These are phyloP conservation scores for Yarrowia sp. DNA, from an alignment of 805 yeast species.

Conservation along the genomic window DNA sequence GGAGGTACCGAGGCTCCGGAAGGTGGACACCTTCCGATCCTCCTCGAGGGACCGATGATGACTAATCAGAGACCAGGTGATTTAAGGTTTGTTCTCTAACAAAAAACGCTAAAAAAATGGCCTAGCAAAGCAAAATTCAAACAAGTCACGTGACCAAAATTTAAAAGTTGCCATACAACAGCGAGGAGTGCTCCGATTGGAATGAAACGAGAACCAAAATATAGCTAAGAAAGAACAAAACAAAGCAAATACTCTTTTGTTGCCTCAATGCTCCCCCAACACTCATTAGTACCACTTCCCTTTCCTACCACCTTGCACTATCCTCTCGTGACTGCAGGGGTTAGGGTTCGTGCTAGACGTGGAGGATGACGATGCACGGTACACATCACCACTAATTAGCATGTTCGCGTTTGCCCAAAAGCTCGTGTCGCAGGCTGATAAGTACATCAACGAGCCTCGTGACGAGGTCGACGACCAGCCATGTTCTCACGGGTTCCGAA, in stretches of 20 bases:
- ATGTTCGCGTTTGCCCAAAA: constrained; percentile 43
- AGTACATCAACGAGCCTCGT: constrained; percentile 46
- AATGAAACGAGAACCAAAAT: no score
- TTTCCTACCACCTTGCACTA: not conserved
- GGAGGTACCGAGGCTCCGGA: no score
- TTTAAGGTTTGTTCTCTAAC: no score
- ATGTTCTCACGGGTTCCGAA: constrained; percentile 59
- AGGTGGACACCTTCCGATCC: no score
- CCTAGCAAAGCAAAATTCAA: not conserved
- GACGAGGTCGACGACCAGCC: constrained; percentile 44
- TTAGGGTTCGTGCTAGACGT: constrained; percentile 15
- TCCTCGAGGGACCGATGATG: no score
- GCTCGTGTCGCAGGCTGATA: constrained; percentile 45
- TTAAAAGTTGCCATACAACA: not conserved
- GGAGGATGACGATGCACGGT: not conserved
- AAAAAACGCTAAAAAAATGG: not conserved
- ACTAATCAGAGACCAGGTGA: no score
- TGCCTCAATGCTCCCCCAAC: no score
- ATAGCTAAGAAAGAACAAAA: no score
- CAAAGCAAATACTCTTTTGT: no score
- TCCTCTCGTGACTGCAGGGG: constrained; percentile 8
- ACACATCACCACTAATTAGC: constrained; percentile 28
- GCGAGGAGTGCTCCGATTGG: no score
- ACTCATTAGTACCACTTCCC: not conserved
- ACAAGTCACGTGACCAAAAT: constrained; percentile 3